Percentiles rank a stretch among this genome's conserved stretches.
These are phyloP conservation scores for Aspergillus sclerotialis DNA, from an alignment of 2,329 filamentous ascomycete genomes.

Conservation along the genomic window DNA sequence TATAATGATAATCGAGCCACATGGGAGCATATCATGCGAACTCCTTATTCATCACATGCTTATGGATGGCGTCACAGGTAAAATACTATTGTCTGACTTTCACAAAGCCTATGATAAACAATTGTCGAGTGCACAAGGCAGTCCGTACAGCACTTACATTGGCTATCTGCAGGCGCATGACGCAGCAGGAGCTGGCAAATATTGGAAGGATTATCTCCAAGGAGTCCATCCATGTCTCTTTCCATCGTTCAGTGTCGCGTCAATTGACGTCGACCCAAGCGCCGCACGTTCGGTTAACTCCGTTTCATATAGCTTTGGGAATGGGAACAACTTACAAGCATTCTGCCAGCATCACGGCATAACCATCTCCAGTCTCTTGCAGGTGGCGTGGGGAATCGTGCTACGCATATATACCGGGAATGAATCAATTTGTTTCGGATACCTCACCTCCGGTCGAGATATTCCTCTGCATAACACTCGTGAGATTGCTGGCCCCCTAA, in stretches of 20 bases:
- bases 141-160: conserved; percentile 31
- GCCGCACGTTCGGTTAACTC: no score
- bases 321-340: no score
- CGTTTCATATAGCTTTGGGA: no score
- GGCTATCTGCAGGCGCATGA: conserved; percentile 21
- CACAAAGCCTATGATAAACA: conserved; percentile 21
- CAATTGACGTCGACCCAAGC: no score
- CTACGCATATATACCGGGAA: not conserved
- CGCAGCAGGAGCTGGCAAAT: conserved; percentile 17
- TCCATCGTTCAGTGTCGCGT: no score
- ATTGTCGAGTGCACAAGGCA: conserved; percentile 20
- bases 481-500: conserved; percentile 19
- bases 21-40: conserved; percentile 25
- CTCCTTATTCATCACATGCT: conserved; percentile 34
- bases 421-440: not conserved
- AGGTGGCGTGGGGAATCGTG: conserved; percentile 28
- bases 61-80: conserved; percentile 30
- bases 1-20: conserved; percentile 24
- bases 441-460: not conserved
- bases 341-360: no score
- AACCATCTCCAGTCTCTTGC: no score
- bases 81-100: conserved; percentile 24
- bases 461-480: conserved; percentile 34
- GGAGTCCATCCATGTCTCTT: conserved; percentile 25
- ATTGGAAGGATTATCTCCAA: conserved; percentile 30